Evolutionary conservation across 371 early-diverging fungal species (phyloP), one percentile per base, ranked within the genome.

Genomic region (Apophysomyces trapeziformis): DNA sequence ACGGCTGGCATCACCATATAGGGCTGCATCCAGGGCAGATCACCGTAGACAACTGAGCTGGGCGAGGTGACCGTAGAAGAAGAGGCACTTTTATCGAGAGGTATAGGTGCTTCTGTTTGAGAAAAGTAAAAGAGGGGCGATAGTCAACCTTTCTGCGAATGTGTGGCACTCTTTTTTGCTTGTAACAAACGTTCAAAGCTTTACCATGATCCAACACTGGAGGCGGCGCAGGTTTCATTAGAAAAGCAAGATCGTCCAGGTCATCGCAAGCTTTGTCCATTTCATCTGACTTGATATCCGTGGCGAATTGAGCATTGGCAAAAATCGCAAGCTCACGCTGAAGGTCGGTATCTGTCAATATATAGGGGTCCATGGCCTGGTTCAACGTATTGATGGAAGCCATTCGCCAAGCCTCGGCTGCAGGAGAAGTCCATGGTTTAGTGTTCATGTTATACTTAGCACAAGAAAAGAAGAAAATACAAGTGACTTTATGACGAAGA

Each of bases 251-350:
- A 21, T 50, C 54, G 21, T 4, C 54, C 21, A 50, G 54, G 9
- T 21, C 21, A 18, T 50, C 54, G 54, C 54, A 50, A 6, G 54
- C 5, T 11, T 50, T 50, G 54, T 50, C 54, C 54, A 50, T 9
- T 4, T 26, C 21, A 9, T 50, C 54, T 16, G 54, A 50, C 21
- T 50, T 50, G 16, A 26, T n/a, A 9, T 50, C 54, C 18, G 21
- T 2, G 18, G 83, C 79, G 69, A 85, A 88, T 64, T 86, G 85
- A 26, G 85, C 83, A 59, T 85, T 86, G 43, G 86, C 81, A 65
- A 73, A 82, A 44, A 82, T 68, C 37, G 74, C 68, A 8, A 79
- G 67, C 38, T 79, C 80, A 18, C 69, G 61, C 57, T 77, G 74
- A 45, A 80, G 69, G 9, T 78, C 78, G n/a, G 59, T 60, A 12